phyloP scores from a whole-genome alignment of 345 rosid species.

The Jatropha curcas region DNA sequence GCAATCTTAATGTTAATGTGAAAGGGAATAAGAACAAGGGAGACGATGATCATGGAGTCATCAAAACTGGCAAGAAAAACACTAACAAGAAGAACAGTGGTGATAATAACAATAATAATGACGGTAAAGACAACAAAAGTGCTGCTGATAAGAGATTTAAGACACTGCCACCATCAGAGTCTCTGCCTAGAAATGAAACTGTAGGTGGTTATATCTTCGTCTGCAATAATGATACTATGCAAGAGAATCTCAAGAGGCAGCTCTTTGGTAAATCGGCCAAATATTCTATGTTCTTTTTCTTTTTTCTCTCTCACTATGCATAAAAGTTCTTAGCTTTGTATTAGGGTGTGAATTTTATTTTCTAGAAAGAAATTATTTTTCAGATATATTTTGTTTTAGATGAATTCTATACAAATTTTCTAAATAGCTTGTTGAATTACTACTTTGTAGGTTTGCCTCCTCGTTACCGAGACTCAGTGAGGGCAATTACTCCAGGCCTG shows the following conservation, averaged over 20 bases:
- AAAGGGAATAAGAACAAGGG: constrained; percentile 55
- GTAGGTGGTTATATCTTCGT: constrained; percentile 97
- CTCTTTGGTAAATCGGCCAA: constrained; percentile 66
- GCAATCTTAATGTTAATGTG: constrained; percentile 37
- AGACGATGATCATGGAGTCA: constrained; percentile 45
- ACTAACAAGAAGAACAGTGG: constrained; percentile 42
- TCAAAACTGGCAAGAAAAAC: constrained; percentile 53
- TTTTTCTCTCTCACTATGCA: not conserved
- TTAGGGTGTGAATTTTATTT: not conserved
- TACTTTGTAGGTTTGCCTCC: constrained; percentile 72
- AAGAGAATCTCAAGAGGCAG: constrained; percentile 83
- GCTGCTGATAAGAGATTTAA: constrained; percentile 83
- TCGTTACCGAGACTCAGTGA: constrained; percentile 88
- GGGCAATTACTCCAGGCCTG: constrained; percentile 96
- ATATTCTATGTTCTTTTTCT: not conserved
- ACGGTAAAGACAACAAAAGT: constrained; percentile 24
- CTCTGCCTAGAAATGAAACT: constrained; percentile 86
- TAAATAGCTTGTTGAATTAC: not conserved
- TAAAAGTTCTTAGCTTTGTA: not conserved
- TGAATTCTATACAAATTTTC: not conserved
- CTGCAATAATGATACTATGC: constrained; percentile 99
- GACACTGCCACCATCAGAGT: constrained; percentile 90
- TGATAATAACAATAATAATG: constrained; percentile 25
- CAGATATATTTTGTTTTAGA: too few relatives aligned
- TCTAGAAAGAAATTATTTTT: too few relatives aligned